These are phyloP conservation scores for Cyclostephanos tholiformis DNA, from an alignment of 108 stramenopile species.

Conservation along the genomic window DNA sequence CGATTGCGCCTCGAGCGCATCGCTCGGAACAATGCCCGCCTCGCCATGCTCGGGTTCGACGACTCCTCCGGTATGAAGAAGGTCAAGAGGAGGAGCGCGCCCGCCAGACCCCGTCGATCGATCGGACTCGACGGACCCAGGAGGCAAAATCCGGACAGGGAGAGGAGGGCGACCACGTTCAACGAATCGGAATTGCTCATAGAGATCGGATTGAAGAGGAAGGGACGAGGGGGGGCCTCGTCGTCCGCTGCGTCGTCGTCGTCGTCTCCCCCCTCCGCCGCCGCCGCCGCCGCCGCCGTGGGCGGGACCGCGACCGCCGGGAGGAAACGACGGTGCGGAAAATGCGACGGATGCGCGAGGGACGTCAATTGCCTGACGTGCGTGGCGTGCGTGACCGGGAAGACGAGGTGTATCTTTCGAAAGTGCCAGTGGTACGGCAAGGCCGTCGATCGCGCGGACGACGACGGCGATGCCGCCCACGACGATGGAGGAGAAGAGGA, in stretches of 20 bases:
- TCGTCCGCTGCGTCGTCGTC: neutral
- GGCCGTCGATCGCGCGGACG: neutral
- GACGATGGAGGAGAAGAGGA: neutral
- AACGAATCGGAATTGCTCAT: neutral
- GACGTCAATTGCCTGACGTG: slow-evolving; percentile 31
- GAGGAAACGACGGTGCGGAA: slow-evolving; percentile 30
- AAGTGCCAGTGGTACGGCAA: slow-evolving; percentile 36
- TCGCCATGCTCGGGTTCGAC: slow-evolving; percentile 29
- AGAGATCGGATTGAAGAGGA: neutral
- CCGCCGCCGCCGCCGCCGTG: no score
- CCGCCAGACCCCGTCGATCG: slow-evolving; percentile 13
- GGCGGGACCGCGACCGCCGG: slow-evolving; percentile 16
- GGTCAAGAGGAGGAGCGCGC: slow-evolving; percentile 1
- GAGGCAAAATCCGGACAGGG: slow-evolving; percentile 34
- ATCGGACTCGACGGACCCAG: slow-evolving; percentile 13
- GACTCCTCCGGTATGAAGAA: slow-evolving; percentile 4
- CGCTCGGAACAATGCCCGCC: slow-evolving; percentile 41
- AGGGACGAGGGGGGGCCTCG: no score
- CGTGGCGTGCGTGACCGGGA: slow-evolving; percentile 20
- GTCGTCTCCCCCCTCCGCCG: no score
- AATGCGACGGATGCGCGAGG: slow-evolving; percentile 30
- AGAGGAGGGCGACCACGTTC: slow-evolving; percentile 7
- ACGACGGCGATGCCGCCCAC: slow-evolving; percentile 1
- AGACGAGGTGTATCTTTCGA: slow-evolving; percentile 39
- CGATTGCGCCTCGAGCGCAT: slow-evolving; percentile 42